These are phyloP conservation scores for Pseudocohnilembus persalinus DNA, from an alignment of 169 alveolate species.

Conservation along the genomic window DNA sequence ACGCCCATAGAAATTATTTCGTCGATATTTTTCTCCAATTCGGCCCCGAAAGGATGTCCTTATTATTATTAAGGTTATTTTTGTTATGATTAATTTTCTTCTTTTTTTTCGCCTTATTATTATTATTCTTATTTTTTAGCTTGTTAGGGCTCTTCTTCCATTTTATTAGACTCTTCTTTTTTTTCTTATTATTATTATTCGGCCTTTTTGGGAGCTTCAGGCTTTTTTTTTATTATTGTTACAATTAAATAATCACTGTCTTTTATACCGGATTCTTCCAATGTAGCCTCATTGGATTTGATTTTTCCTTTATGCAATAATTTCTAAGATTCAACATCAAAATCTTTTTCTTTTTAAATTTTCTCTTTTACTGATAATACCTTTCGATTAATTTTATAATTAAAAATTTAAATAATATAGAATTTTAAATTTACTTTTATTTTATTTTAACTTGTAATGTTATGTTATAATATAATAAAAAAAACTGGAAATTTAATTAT, in stretches of 20 bases:
- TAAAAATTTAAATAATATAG: too few species aligned
- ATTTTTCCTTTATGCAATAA: slow-evolving; percentile 66
- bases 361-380: neutral
- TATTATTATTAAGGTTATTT: slow-evolving; percentile 24
- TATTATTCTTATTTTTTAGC: slow-evolving; percentile 12
- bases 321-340: slow-evolving; percentile 43
- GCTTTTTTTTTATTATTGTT: slow-evolving; percentile 53
- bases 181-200: neutral
- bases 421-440: too few species aligned
- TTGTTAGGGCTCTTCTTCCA: slow-evolving; percentile 3
- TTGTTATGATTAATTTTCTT: slow-evolving; percentile 20
- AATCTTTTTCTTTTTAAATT: too few species aligned
- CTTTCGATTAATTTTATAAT: too few species aligned
- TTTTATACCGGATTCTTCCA: slow-evolving; percentile 49
- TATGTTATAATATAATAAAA: too few species aligned
- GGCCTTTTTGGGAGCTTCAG: slow-evolving; percentile 18
- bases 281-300: slow-evolving; percentile 43
- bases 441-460: too few species aligned
- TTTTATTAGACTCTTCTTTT: neutral
- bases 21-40: slow-evolving; percentile 74
- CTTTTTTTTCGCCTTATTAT: neutral
- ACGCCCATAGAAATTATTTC: slow-evolving; percentile 93
- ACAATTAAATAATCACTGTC: slow-evolving; percentile 67
- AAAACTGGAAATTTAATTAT: too few species aligned
- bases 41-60: slow-evolving; percentile 57